Evolutionary conservation across 2,329 filamentous ascomycete species (phyloP), one percentile per base, ranked within the genome.

Genomic region (Epichloe hybrida): DNA sequence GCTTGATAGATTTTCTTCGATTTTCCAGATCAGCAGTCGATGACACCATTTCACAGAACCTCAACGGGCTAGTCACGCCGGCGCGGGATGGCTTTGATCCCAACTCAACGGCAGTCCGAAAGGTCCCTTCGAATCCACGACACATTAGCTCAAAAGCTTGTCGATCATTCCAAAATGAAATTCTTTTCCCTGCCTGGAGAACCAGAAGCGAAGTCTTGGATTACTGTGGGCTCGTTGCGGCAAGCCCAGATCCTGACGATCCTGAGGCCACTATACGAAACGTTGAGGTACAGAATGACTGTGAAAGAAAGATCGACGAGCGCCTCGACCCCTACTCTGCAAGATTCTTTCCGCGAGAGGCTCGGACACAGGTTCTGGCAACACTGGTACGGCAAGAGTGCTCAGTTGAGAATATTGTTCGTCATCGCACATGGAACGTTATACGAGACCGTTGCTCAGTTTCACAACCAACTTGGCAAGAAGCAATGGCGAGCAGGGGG

Each of bases 151-250:
- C 76, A 0, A 58, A 69, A 2, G 72, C 84, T 31, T 96, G 91
- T 63, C 70, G 74, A 40, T 62, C 63, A 0, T 97, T 97, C 67
- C 87, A 88, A 57, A 72, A 88, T 12, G 73, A 79, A 23, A 80
- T 94, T 1, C 70, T 98, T 3, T 95, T 96, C 59, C 88, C 89
- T 0, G 85, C 86, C 27, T 98, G 93, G 93, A 83, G 91, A 59
- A 75, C 79, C 4, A 79, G 93, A 38, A 83, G 84, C 15, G 84
- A 94, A 61, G 84, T 96, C 1, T 72, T 97, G 50, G 86, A 82
- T 58, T 98, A 96, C 67, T 98, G 93, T 69, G 83, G 87, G 2
- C 77, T 84, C 37, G 89, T 98, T 0, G 91, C 91, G 3, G 88
- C 88, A 11, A 86, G 83, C 53, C 86, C 88, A 0, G 89, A 97